Conservation (phyloP, 257 asterid species). For the Handroanthus guayacan region DNA sequence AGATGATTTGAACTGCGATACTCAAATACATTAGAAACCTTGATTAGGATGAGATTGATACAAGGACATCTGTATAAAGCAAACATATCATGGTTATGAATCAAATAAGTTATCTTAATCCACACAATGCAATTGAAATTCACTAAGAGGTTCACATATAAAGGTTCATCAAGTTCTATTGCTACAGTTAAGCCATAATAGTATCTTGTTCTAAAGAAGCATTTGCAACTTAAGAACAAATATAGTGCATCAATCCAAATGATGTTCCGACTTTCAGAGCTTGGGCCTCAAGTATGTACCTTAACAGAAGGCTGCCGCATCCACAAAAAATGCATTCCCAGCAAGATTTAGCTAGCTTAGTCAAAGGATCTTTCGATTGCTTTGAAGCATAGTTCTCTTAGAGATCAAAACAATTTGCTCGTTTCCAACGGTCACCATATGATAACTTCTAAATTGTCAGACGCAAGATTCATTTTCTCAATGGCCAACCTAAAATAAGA, state of each 20-base stretch:
- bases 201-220: neutral
- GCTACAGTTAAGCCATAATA: too few relatives aligned
- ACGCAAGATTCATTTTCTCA: neutral
- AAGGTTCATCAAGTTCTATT: too few relatives aligned
- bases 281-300: constrained; percentile 9
- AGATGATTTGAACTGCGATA: too few relatives aligned
- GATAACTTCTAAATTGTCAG: constrained; percentile 22
- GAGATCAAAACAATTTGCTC: neutral
- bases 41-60: too few relatives aligned
- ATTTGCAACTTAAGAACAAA: neutral
- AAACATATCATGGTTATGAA: too few relatives aligned
- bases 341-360: constrained; percentile 16
- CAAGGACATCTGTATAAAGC: too few relatives aligned
- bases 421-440: neutral
- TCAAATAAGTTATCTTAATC: neutral
- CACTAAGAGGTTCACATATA: neutral
- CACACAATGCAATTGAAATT: constrained; percentile 1
- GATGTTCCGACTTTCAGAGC: neutral
- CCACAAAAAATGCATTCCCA: neutral
- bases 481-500: neutral
- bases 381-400: constrained; percentile 11
- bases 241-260: neutral
- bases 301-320: neutral
- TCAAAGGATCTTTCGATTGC: neutral
- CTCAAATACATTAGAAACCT: too few relatives aligned